Conservation (phyloP, 2,329 filamentous ascomycete genomes). For the Alternaria angustiovoidea region DNA sequence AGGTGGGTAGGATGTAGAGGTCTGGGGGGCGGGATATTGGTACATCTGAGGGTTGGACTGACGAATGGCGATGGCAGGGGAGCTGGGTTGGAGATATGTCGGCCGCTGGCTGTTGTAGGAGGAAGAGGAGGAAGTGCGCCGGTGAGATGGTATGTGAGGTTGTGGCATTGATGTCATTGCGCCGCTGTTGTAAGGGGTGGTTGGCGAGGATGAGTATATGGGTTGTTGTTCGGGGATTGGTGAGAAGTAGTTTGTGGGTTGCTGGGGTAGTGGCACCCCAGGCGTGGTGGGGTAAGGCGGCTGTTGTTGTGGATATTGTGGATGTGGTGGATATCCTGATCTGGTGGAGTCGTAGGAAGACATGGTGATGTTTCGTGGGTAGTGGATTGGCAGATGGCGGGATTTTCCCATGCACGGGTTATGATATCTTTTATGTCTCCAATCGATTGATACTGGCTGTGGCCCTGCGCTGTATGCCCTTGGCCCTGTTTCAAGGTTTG, state of each 20-base stretch:
- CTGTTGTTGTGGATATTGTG: slow-evolving; percentile 14
- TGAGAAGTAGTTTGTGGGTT: slow-evolving; percentile 10
- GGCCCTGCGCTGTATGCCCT: neutral
- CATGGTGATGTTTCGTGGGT: slow-evolving; percentile 16
- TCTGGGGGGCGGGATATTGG: neutral
- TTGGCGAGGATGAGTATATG: slow-evolving; percentile 12
- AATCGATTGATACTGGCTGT: neutral
- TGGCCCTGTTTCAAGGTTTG: slow-evolving; percentile 12
- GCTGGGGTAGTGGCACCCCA: slow-evolving; percentile 1
- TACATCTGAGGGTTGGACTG: neutral
- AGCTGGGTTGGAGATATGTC: slow-evolving; percentile 2
- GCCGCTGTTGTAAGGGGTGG: neutral
- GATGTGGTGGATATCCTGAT: slow-evolving; percentile 19
- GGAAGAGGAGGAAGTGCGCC: slow-evolving; percentile 16
- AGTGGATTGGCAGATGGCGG: neutral
- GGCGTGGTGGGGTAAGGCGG: slow-evolving; percentile 28
- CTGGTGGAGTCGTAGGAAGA: slow-evolving; percentile 34
- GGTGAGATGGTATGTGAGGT: slow-evolving; percentile 1
- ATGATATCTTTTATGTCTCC: slow-evolving; percentile 6
- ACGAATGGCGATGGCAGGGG: slow-evolving; percentile 11
- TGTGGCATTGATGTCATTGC: neutral
- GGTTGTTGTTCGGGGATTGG: slow-evolving; percentile 19
- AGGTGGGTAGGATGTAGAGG: slow-evolving; percentile 6
- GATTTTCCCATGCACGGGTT: neutral
- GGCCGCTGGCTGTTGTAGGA: slow-evolving; percentile 4